Percentiles rank a stretch among this genome's conserved stretches.
Conservation (phyloP, 2,329 filamentous ascomycete species). For the Cytospora schulzeri region DNA sequence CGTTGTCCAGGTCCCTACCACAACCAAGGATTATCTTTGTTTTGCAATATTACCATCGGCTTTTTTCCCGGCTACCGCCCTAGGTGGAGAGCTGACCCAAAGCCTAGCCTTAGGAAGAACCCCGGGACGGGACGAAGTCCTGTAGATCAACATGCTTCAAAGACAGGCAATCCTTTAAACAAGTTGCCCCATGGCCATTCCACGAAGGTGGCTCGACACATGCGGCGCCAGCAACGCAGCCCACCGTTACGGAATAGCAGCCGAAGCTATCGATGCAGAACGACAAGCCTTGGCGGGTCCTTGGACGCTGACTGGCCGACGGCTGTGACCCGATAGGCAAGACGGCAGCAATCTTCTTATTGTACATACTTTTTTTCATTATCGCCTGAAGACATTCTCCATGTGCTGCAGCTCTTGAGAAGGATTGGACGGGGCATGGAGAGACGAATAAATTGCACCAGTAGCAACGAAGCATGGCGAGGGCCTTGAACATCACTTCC, state of each 20-base stretch:
- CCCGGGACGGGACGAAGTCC: neutral
- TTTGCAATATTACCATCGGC: too few species aligned
- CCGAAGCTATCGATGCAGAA: constrained; percentile 15
- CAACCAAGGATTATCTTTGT: too few species aligned
- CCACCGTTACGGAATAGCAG: constrained; percentile 25
- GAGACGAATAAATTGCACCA: constrained; percentile 15
- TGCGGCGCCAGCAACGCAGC: constrained; percentile 1
- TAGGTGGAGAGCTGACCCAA: too few species aligned
- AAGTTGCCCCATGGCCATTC: neutral
- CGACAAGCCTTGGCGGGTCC: constrained; percentile 8
- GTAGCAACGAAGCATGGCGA: neutral
- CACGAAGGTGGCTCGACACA: neutral
- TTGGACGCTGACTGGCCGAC: constrained; percentile 2
- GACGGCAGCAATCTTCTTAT: neutral
- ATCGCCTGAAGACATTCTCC: neutral
- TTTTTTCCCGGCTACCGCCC: too few species aligned
- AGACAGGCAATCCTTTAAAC: neutral
- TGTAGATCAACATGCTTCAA: neutral
- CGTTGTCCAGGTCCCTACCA: neutral
- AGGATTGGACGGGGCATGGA: neutral
- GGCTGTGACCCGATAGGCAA: constrained; percentile 5
- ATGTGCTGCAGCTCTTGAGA: constrained; percentile 2
- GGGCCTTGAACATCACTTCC: constrained; percentile 19
- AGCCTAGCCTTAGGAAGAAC: too few species aligned
- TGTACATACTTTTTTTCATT: neutral